Conservation (phyloP, 352 stramenopile genomes). For the Phytopythium kandeliae region DNA sequence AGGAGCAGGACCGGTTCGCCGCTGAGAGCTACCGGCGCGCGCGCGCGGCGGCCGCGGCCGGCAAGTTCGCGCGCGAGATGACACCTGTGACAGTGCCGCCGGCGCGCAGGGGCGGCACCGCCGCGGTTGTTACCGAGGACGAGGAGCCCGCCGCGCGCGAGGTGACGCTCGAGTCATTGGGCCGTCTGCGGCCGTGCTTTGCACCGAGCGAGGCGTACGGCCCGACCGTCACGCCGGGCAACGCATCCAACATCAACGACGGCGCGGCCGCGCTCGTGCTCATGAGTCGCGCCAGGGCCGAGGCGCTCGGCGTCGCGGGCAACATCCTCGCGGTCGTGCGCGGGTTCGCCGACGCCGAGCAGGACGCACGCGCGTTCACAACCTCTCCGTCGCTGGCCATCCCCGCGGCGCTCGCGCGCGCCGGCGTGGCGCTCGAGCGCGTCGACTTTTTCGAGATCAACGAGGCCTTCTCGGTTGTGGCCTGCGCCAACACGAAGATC, state of each 20-base stretch:
- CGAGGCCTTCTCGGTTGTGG: conserved; percentile 96
- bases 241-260: conserved; percentile 95
- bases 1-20: conserved; percentile 92
- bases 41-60: conserved; percentile 26
- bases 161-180: conserved; percentile 86
- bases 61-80: conserved; percentile 84
- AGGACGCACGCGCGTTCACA: conserved; percentile 91
- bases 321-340: conserved; percentile 62
- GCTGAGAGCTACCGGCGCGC: conserved; percentile 90
- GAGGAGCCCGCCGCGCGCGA: conserved; percentile 81
- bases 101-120: conserved; percentile 21
- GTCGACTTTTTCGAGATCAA: conserved; percentile 98
- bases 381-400: conserved; percentile 91
- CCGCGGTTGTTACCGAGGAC: conserved; percentile 52
- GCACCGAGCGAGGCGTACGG: conserved; percentile 49
- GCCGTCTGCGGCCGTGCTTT: conserved; percentile 88
- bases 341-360: conserved; percentile 63
- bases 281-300: conserved; percentile 82
- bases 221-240: conserved; percentile 93
- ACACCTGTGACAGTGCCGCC: conserved; percentile 70
- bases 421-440: conserved; percentile 72
- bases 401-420: conserved; percentile 76
- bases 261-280: conserved; percentile 92
- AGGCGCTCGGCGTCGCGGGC: conserved; percentile 44
- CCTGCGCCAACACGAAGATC: conserved; percentile 90